phyloP scores from a whole-genome alignment of 164 flowering plant genomes.

The Echeveria elegans region DNA sequence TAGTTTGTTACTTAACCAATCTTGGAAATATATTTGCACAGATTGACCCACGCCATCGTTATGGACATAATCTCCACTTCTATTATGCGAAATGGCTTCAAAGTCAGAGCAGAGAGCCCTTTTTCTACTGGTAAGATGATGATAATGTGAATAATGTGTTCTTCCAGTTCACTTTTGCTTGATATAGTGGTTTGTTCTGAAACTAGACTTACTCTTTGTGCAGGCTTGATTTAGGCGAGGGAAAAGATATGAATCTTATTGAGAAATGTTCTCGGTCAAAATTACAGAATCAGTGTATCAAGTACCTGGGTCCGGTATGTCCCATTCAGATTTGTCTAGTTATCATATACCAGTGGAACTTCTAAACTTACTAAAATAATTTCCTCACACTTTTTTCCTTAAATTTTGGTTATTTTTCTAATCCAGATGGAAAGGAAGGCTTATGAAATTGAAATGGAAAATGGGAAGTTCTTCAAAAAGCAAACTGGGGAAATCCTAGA shows the following conservation, averaged over 20 bases:
- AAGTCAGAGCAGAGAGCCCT: constrained; percentile 58
- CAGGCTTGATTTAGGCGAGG: constrained; percentile 79
- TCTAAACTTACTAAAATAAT: not conserved
- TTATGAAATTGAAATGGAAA: constrained; percentile 43
- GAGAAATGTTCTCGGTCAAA: constrained; percentile 55
- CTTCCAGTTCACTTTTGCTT: not conserved
- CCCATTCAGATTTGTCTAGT: not conserved
- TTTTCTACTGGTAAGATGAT: constrained; percentile 61
- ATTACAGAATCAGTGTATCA: constrained; percentile 71
- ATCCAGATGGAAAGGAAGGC: constrained; percentile 52
- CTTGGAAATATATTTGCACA: constrained; percentile 16
- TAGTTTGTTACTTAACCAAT: constrained; percentile 8
- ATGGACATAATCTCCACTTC: constrained; percentile 72
- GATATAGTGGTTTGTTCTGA: not conserved
- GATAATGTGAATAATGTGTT: not conserved
- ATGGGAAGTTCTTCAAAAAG: constrained; percentile 43
- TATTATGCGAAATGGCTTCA: constrained; percentile 61
- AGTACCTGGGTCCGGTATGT: constrained; percentile 64
- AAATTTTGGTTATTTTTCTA: constrained; percentile 9
- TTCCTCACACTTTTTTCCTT: not conserved
- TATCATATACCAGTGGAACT: not conserved
- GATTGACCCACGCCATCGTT: constrained; percentile 83
- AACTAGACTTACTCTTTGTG: constrained; percentile 7
- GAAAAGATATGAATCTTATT: constrained; percentile 51
- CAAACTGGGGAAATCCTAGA: constrained; percentile 41